Conservation (phyloP, 2,329 filamentous ascomycete genomes). For the Orbilia ellipsospora region DNA sequence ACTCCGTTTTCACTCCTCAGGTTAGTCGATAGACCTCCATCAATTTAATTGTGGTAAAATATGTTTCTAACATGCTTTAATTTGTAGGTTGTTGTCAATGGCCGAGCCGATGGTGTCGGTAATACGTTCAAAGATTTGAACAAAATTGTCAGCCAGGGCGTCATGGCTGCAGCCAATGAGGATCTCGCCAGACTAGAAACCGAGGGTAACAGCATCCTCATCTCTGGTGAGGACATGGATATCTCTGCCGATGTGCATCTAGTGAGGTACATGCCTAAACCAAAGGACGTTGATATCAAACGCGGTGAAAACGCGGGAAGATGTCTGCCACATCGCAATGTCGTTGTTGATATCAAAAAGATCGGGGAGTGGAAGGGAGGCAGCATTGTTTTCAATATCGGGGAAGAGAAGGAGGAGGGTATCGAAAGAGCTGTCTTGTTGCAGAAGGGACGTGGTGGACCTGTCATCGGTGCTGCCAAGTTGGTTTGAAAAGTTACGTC, state of each 20-base stretch:
- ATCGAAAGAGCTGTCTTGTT: constrained; percentile 60
- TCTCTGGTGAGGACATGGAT: constrained; percentile 32
- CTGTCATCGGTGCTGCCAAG: constrained; percentile 59
- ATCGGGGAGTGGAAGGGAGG: constrained; percentile 62
- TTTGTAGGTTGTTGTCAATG: constrained; percentile 59
- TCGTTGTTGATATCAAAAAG: constrained; percentile 60
- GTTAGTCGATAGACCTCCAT: constrained; percentile 16
- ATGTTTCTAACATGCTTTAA: too few species aligned
- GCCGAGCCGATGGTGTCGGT: constrained; percentile 59
- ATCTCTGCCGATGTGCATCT: constrained; percentile 53
- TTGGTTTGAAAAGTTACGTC: constrained; percentile 15
- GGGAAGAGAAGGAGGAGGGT: constrained; percentile 56
- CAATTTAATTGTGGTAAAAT: background rate
- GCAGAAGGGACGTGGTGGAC: constrained; percentile 59
- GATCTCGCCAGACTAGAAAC: constrained; percentile 38
- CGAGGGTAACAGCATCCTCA: constrained; percentile 48
- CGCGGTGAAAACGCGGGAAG: constrained; percentile 62
- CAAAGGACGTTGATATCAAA: constrained; percentile 60
- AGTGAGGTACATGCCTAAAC: constrained; percentile 59
- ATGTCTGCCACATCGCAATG: constrained; percentile 61
- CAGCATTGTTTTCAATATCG: constrained; percentile 59
- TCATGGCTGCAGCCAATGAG: constrained; percentile 48
- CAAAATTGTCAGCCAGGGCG: constrained; percentile 48
- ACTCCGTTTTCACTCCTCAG: constrained; percentile 60
- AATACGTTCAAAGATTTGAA: constrained; percentile 53